These are phyloP conservation scores for Mortierella sp. DNA, from an alignment of 371 early-diverging fungal species.

Conservation along the genomic window DNA sequence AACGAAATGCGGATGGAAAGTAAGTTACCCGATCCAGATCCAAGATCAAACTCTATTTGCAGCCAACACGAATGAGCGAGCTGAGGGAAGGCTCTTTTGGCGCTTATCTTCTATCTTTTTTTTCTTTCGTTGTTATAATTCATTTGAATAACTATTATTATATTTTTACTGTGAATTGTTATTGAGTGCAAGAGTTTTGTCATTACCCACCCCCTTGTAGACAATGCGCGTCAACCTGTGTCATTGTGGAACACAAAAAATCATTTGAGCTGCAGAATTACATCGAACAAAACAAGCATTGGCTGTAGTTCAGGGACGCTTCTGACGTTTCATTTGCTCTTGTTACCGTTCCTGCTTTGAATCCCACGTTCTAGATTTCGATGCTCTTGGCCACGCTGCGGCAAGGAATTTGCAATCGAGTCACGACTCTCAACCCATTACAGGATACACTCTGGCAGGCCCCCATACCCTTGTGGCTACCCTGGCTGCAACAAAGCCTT, in stretches of 20 bases:
- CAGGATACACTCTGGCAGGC: conserved; percentile 45
- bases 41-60: background rate
- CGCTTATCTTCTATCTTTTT: conserved; percentile 4
- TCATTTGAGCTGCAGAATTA: background rate
- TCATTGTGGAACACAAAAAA: background rate
- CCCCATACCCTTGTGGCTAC: conserved; percentile 48
- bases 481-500: conserved; percentile 48
- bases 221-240: conserved; percentile 5
- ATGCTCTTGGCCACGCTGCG: conserved; percentile 48
- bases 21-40: conserved; percentile 24
- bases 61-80: background rate
- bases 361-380: conserved; percentile 21
- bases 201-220: background rate
- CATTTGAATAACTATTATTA: background rate
- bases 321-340: background rate
- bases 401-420: conserved; percentile 48
- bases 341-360: background rate
- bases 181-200: background rate
- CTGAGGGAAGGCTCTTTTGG: background rate
- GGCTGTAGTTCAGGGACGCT: background rate
- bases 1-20: conserved; percentile 49
- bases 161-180: background rate
- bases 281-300: background rate
- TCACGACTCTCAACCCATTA: conserved; percentile 48
- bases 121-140: background rate